Evolutionary conservation across 768 basidiomycete species (phyloP), one percentile per base, ranked within the genome.

Genomic region (Kwoniella dejecticola): DNA sequence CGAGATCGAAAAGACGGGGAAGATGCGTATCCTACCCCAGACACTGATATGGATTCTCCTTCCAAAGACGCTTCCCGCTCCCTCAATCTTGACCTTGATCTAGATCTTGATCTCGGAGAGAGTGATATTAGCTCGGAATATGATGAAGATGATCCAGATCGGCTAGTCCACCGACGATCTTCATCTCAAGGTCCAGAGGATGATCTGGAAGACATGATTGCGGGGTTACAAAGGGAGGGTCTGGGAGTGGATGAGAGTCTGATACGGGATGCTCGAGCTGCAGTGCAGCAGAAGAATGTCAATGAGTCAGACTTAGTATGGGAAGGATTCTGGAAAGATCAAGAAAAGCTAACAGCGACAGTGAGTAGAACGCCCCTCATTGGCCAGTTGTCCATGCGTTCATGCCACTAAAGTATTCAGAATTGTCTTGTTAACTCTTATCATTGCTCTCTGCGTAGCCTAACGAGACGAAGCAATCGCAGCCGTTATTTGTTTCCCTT

Each of bases 251-350:
- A 67, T 56, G 57, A 58, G 17, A 36, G 31, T n/a, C 38, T 62
- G 41, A 26, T 62, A 17, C n/a, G 52, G 52, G 60, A 57, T 52
- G 55, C 49, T 8, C 45, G 53, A 27, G 44, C 26, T 3, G 48
- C 23, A n/a, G 13, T 36, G 27, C 52, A 8, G 38, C 2, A n/a
- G 21, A 12, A 27, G 27, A 13, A 12, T 13, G 29, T 4, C 23
- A 12, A 7, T 3, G 49, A 44, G 19, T 48, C 52, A 33, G 52
- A 48, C 0, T 26, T 50, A 29, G 36, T 29, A 4, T 67, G 60
- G 65, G 65, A 63, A 17, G 65, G 65, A 11, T 67, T 67, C 46
- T 67, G 65, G 65, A 19, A 27, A 10, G 19, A 1, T 8, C 38
- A 49, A 5, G 23, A 19, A 17, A n/a, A n/a, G n/a, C n/a, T n/a